These are phyloP conservation scores for Boletus subcaerulescens DNA, from an alignment of 768 basidiomycete species.

Conservation along the genomic window DNA sequence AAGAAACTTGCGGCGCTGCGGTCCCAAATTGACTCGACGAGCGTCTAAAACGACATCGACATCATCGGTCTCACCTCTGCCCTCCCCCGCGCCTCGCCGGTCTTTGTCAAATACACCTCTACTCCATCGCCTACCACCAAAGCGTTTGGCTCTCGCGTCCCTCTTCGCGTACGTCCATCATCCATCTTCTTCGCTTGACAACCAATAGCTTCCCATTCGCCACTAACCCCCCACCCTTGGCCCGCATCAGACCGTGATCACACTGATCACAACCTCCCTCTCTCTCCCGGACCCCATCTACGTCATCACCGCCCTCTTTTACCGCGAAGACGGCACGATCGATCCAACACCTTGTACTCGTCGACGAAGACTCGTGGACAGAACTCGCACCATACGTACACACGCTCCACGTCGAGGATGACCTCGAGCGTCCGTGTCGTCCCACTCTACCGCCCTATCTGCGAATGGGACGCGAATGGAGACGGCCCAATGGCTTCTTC, in stretches of 20 bases:
- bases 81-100: constrained; percentile 27
- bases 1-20: too few species aligned
- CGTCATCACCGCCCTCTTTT: constrained; percentile 26
- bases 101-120: constrained; percentile 25
- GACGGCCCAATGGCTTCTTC: too few species aligned
- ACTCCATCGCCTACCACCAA: constrained; percentile 18
- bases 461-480: too few species aligned
- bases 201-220: background rate
- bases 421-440: constrained; percentile 12
- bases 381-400: constrained; percentile 32
- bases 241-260: constrained; percentile 22
- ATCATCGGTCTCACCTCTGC: constrained; percentile 31
- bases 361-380: constrained; percentile 33
- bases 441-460: too few species aligned
- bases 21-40: too few species aligned
- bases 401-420: constrained; percentile 30
- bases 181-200: too few species aligned
- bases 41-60: too few species aligned
- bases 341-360: constrained; percentile 12
- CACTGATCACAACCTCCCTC: constrained; percentile 19
- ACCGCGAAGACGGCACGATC: constrained; percentile 30
- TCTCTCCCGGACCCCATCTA: constrained; percentile 18
- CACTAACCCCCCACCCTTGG: background rate
- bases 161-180: constrained; percentile 26
- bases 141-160: constrained; percentile 32